Conservation (phyloP, 1,139 yeast species). For the Kazachstania sp. region DNA sequence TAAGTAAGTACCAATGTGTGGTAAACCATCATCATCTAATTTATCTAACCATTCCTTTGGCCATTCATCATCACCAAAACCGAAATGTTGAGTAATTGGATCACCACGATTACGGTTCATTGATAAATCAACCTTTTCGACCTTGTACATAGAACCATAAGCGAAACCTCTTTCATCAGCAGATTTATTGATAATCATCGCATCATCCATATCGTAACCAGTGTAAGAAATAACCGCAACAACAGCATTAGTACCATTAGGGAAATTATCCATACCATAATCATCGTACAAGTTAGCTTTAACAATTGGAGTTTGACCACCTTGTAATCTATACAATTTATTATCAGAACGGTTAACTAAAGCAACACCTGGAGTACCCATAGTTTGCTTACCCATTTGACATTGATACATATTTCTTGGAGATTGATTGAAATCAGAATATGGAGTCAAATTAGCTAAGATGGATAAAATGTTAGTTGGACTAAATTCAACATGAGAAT, state of each 20-base stretch:
- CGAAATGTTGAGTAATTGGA: conserved; percentile 89
- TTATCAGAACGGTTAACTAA: conserved; percentile 88
- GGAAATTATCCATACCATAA: conserved; percentile 96
- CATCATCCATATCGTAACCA: conserved; percentile 99
- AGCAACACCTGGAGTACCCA: conserved; percentile 99
- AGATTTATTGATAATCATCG: conserved; percentile 94
- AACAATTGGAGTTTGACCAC: conserved; percentile 96
- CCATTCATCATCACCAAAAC: conserved; percentile 89
- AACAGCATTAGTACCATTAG: conserved; percentile 96
- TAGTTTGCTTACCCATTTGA: conserved; percentile 99
- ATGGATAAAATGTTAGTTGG: conserved; percentile 93
- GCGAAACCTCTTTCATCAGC: conserved; percentile 98
- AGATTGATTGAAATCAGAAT: conserved; percentile 96
- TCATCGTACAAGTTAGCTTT: conserved; percentile 90
- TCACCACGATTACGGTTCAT: conserved; percentile 82
- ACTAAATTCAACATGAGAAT: conserved; percentile 86
- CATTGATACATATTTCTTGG: conserved; percentile 99
- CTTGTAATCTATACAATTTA: conserved; percentile 82
- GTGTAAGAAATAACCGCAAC: conserved; percentile 98
- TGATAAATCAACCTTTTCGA: conserved; percentile 78
- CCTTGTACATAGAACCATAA: conserved; percentile 93
- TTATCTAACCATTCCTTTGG: conserved; percentile 84
- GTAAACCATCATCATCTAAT: conserved; percentile 89
- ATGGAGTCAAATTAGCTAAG: conserved; percentile 92
- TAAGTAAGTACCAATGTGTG: conserved; percentile 76